phyloP scores from a whole-genome alignment of 2,329 filamentous ascomycete species.

The Aspergillus pseudonomiae region DNA sequence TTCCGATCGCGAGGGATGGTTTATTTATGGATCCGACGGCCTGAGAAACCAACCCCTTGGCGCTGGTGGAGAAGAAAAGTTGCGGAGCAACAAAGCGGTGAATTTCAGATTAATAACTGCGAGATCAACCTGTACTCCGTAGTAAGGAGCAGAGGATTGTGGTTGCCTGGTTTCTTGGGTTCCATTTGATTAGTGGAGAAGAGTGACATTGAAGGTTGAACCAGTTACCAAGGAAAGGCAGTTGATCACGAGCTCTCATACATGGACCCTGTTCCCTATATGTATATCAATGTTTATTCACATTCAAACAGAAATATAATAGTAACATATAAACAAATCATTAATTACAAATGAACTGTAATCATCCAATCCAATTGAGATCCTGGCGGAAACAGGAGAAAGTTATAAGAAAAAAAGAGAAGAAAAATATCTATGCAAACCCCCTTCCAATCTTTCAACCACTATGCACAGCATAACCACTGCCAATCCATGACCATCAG shows the following conservation, averaged over 20 bases:
- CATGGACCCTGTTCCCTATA: neutral
- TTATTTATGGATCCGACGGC: conserved; percentile 5
- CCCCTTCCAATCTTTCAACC: conserved; percentile 1
- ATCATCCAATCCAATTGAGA: neutral
- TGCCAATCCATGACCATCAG: conserved; percentile 15
- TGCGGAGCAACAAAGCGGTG: conserved; percentile 16
- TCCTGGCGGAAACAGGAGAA: neutral
- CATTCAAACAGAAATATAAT: neutral
- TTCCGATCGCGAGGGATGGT: neutral
- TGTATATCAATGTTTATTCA: neutral
- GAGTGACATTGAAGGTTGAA: neutral
- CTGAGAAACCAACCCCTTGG: neutral
- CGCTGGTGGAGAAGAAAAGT: conserved; percentile 7
- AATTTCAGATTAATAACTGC: neutral
- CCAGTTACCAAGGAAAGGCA: neutral
- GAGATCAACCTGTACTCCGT: neutral
- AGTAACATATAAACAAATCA: conserved; percentile 3
- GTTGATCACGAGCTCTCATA: neutral
- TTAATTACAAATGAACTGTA: conserved; percentile 2
- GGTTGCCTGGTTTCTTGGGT: neutral
- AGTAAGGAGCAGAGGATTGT: neutral
- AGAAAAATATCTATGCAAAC: conserved; percentile 5
- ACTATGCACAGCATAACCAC: conserved; percentile 10
- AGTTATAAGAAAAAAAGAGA: neutral
- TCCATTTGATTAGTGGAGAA: neutral